Evolutionary conservation across 768 basidiomycete species (phyloP).

Genomic region (Trametes coccinea): DNA sequence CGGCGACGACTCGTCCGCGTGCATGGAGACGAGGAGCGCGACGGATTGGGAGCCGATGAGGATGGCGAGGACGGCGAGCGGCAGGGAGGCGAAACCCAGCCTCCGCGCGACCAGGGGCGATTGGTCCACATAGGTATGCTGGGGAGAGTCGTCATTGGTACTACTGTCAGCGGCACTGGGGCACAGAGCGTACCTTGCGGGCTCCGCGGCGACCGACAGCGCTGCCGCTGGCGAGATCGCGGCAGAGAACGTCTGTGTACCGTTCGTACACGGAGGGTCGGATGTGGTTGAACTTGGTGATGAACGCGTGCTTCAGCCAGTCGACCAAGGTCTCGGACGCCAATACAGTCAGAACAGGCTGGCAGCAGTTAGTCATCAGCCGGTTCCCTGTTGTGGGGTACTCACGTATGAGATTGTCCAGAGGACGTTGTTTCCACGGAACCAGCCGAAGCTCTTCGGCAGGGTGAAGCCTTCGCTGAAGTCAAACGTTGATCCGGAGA

Average conservation of each 20-base stretch:
- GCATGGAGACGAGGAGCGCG: constrained; percentile 54
- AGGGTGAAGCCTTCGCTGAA: constrained; percentile 68
- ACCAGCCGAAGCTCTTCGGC: constrained; percentile 84
- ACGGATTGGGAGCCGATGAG: constrained; percentile 76
- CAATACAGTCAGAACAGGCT: constrained; percentile 93
- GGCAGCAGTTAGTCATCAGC: neutral
- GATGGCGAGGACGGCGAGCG: constrained; percentile 81
- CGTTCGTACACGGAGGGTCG: constrained; percentile 93
- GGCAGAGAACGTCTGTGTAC: constrained; percentile 93
- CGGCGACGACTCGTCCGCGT: constrained; percentile 36
- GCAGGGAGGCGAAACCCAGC: constrained; percentile 90
- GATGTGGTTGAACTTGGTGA: constrained; percentile 99
- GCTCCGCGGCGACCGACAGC: constrained; percentile 65
- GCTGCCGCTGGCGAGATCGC: constrained; percentile 83
- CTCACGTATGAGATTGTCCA: constrained; percentile 91
- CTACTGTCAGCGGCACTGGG: too few relatives aligned
- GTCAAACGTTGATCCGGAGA: constrained; percentile 88
- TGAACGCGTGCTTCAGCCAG: constrained; percentile 99
- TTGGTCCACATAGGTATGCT: constrained; percentile 94
- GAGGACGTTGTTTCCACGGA: constrained; percentile 71
- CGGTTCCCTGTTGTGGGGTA: constrained; percentile 7
- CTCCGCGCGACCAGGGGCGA: constrained; percentile 92
- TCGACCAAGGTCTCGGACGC: constrained; percentile 93
- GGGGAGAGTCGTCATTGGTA: neutral
- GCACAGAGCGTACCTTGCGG: constrained; percentile 57